These are phyloP conservation scores for Globisporangium nagaii DNA, from an alignment of 352 stramenopile genomes.

Conservation along the genomic window DNA sequence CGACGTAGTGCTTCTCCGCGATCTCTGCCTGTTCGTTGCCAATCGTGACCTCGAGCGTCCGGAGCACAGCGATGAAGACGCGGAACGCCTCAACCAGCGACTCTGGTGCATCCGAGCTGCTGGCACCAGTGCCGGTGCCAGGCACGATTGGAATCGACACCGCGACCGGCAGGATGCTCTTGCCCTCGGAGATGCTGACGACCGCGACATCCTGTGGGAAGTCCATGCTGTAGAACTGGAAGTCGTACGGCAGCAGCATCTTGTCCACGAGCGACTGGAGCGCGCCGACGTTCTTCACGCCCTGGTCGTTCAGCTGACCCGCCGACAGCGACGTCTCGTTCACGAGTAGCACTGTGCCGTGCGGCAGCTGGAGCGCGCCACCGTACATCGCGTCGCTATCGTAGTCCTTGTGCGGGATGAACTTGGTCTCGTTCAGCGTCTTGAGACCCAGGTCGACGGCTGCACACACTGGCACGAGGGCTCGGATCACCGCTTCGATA, in stretches of 20 bases:
- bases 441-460: conserved; percentile 56
- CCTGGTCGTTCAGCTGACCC: conserved; percentile 61
- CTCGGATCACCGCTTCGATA: conserved; percentile 25
- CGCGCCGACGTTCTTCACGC: conserved; percentile 66
- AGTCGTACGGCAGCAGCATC: conserved; percentile 80
- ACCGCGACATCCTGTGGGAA: conserved; percentile 73
- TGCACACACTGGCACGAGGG: conserved; percentile 50
- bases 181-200: conserved; percentile 62
- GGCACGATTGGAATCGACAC: conserved; percentile 30
- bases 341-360: conserved; percentile 58
- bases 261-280: conserved; percentile 69
- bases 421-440: conserved; percentile 50
- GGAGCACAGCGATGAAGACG: conserved; percentile 54
- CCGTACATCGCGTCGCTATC: conserved; percentile 48
- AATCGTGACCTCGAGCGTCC: conserved; percentile 46
- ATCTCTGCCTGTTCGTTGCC: conserved; percentile 70
- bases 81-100: conserved; percentile 57
- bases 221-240: conserved; percentile 82
- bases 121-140: background rate
- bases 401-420: conserved; percentile 77
- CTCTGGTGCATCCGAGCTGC: background rate
- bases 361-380: conserved; percentile 56
- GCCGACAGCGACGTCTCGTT: conserved; percentile 64
- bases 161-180: conserved; percentile 68
- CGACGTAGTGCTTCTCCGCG: conserved; percentile 77